A percentile compares a stretch with the other conserved stretches of the same genome.
These are phyloP conservation scores for Adiantum capillusveneris DNA, from an alignment of 75 land plant genomes.

Conservation along the genomic window DNA sequence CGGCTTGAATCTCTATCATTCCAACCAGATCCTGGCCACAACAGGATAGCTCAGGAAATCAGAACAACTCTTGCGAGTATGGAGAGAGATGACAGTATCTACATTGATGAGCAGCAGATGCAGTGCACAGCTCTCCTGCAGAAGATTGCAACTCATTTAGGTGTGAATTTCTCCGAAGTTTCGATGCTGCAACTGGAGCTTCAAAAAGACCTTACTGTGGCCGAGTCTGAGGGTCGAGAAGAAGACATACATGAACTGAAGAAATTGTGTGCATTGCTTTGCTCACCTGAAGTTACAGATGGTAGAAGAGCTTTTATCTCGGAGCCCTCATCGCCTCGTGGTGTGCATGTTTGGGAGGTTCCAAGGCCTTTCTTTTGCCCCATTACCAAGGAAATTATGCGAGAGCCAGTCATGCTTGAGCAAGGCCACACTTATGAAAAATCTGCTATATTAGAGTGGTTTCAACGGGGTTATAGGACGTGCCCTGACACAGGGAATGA, in stretches of 20 bases:
- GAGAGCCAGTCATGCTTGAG: constrained; percentile 24
- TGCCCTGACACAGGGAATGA: constrained; percentile 15
- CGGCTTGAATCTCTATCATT: not conserved
- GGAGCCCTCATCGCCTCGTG: constrained; percentile 5
- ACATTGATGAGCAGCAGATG: constrained; percentile 4
- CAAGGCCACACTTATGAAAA: constrained; percentile 21
- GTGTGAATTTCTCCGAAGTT: constrained; percentile 6
- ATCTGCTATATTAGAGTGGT: constrained; percentile 20
- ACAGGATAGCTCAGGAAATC: no score
- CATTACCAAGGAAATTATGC: constrained; percentile 20
- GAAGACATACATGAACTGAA: constrained; percentile 6
- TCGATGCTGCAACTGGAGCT: constrained; percentile 14
- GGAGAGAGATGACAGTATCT: no score
- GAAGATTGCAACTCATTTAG: constrained; percentile 5
- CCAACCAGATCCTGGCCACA: constrained; percentile 18
- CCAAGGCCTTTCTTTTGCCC: constrained; percentile 24
- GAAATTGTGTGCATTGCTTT: constrained; percentile 1
- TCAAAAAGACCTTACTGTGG: constrained; percentile 10
- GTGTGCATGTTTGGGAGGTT: constrained; percentile 6
- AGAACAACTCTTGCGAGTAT: no score
- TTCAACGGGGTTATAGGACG: constrained; percentile 14
- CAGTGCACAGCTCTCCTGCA: constrained; percentile 4
- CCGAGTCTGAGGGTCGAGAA: constrained; percentile 13
- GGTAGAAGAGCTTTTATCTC: constrained; percentile 8
- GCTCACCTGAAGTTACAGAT: constrained; percentile 5